These are phyloP conservation scores for Yamadazyma akitaensis DNA, from an alignment of 805 yeast species.

Conservation along the genomic window DNA sequence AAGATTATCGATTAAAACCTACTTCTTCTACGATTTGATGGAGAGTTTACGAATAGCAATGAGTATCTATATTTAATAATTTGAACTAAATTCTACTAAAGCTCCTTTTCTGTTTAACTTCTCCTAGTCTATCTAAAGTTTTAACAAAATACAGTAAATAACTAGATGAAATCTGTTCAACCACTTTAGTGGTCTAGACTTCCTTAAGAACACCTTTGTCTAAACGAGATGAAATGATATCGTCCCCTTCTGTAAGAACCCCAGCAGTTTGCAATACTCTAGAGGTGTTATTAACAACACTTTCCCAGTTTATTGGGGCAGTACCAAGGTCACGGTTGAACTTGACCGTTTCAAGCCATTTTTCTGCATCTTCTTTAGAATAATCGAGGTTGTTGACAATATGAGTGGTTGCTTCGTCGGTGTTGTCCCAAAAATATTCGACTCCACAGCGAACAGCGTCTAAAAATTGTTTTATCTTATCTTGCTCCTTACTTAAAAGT, in stretches of 20 bases:
- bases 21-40: background rate
- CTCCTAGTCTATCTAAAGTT: no score
- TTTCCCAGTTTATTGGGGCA: conserved; percentile 43
- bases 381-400: conserved; percentile 73
- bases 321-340: conserved; percentile 47
- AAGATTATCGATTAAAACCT: background rate
- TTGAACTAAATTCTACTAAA: no score
- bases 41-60: no score
- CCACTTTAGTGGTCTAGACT: background rate
- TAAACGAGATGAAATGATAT: conserved; percentile 26
- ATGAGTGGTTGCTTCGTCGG: conserved; percentile 62
- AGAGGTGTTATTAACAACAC: conserved; percentile 53
- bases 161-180: no score
- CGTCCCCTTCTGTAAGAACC: conserved; percentile 40
- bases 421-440: conserved; percentile 54
- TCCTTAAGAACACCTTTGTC: conserved; percentile 14
- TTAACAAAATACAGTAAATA: no score
- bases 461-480: conserved; percentile 38
- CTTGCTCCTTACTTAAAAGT: conserved; percentile 26
- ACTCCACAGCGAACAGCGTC: conserved; percentile 65
- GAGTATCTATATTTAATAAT: no score
- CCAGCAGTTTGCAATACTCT: conserved; percentile 61
- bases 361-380: conserved; percentile 68
- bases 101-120: no score
- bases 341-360: conserved; percentile 77